Evolutionary conservation across 2,329 filamentous ascomycete species (phyloP).

Genomic region (Leptographium wingfieldii): DNA sequence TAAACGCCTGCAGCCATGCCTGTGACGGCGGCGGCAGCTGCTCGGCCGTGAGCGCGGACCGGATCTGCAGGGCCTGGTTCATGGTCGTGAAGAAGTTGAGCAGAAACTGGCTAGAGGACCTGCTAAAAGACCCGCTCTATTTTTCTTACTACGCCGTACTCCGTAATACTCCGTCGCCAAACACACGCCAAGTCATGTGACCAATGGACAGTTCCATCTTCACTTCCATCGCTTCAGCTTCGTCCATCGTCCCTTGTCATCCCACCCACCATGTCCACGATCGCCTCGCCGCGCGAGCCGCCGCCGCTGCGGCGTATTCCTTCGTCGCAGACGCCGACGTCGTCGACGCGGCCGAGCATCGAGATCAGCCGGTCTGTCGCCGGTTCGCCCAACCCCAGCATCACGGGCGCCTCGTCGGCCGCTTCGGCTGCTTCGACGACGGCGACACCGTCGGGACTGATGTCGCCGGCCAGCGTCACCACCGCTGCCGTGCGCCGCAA

Average conservation of each 20-base stretch:
- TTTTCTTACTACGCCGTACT: too few relatives aligned
- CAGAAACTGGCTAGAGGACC: neutral
- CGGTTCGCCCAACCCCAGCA: conserved; percentile 35
- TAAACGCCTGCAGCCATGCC: conserved; percentile 52
- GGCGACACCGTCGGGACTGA: conserved; percentile 15
- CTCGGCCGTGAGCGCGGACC: conserved; percentile 36
- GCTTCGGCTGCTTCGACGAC: conserved; percentile 13
- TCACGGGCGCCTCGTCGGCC: neutral
- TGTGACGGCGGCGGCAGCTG: conserved; percentile 38
- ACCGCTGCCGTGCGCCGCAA: conserved; percentile 41
- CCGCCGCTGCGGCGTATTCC: conserved; percentile 43
- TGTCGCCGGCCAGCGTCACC: conserved; percentile 8
- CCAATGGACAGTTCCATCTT: too few relatives aligned
- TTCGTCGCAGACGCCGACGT: conserved; percentile 49
- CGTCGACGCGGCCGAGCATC: conserved; percentile 63
- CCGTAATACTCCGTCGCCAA: neutral
- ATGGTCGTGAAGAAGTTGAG: conserved; percentile 13
- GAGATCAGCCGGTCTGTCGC: conserved; percentile 50
- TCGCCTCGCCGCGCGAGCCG: conserved; percentile 48
- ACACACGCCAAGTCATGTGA: conserved; percentile 1
- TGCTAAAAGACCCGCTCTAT: too few relatives aligned
- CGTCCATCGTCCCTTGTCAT: too few relatives aligned
- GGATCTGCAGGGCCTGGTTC: conserved; percentile 35
- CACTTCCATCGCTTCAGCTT: too few relatives aligned
- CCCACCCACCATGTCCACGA: conserved; percentile 44